Evolutionary conservation across 169 alveolate genomes (phyloP).

Genomic region (Blepharisma undulans): DNA sequence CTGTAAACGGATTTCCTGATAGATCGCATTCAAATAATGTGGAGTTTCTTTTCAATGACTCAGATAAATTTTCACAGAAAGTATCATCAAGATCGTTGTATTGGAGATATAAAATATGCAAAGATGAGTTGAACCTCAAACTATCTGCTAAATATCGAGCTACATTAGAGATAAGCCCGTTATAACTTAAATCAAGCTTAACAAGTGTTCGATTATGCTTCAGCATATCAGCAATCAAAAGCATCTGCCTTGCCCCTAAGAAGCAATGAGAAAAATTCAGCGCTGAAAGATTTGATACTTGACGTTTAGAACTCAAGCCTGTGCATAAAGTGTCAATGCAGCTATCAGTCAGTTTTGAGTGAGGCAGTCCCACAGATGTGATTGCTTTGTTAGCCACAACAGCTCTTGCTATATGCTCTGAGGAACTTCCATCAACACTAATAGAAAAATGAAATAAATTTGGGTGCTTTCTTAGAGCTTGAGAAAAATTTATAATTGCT

Average conservation of each 20-base stretch:
- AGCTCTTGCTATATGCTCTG: neutral
- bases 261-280: conserved; percentile 15
- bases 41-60: neutral
- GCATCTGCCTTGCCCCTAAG: neutral
- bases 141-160: neutral
- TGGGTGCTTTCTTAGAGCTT: neutral
- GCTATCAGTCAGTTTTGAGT: neutral
- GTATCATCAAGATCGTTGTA: neutral
- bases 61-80: neutral
- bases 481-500: neutral
- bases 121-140: neutral
- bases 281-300: neutral
- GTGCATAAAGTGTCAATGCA: neutral
- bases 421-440: neutral
- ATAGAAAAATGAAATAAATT: neutral
- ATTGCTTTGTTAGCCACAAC: neutral
- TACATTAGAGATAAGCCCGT: neutral
- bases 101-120: neutral
- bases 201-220: neutral
- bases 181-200: conserved; percentile 19
- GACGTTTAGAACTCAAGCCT: neutral
- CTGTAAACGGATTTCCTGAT: neutral
- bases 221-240: neutral
- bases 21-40: conserved; percentile 12
- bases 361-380: conserved; percentile 3